Conservation (phyloP, 176 grass and related monocot species). For the Tuctoria greenei region DNA sequence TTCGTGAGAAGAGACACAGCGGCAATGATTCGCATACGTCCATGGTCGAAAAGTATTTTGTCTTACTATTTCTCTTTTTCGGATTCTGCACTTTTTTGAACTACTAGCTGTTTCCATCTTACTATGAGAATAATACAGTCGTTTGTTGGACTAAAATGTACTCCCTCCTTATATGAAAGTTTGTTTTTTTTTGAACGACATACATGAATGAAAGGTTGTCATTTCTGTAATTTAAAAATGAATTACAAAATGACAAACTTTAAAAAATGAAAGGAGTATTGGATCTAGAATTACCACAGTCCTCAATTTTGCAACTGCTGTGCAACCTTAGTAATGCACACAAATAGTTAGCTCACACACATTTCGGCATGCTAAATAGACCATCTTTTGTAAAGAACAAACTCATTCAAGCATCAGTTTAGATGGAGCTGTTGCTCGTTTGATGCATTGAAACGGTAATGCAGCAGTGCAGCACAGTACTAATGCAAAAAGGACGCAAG, state of each 20-base stretch:
- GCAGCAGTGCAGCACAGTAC: too few species aligned
- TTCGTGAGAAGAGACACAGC: neutral
- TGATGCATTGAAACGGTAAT: neutral
- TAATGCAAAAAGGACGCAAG: too few species aligned
- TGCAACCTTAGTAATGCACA: neutral
- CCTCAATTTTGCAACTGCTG: neutral
- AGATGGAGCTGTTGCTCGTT: neutral
- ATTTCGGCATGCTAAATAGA: neutral
- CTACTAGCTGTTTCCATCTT: too few species aligned
- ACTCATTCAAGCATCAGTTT: neutral
- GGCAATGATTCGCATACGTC: slow-evolving; percentile 32
- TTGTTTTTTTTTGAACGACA: too few species aligned
- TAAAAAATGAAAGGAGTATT: too few species aligned
- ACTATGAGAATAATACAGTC: neutral
- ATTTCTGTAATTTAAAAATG: too few species aligned
- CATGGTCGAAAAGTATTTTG: slow-evolving; percentile 25
- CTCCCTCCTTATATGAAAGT: too few species aligned
- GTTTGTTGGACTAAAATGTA: neutral
- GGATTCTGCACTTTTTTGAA: neutral
- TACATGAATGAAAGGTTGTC: too few species aligned
- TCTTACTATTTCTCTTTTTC: slow-evolving; percentile 22
- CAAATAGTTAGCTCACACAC: neutral
- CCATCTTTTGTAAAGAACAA: neutral
- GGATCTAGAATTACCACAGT: neutral
- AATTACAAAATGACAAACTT: too few species aligned